Conservation (phyloP, 2,329 filamentous ascomycete species). For the Blastomyces parvus region DNA sequence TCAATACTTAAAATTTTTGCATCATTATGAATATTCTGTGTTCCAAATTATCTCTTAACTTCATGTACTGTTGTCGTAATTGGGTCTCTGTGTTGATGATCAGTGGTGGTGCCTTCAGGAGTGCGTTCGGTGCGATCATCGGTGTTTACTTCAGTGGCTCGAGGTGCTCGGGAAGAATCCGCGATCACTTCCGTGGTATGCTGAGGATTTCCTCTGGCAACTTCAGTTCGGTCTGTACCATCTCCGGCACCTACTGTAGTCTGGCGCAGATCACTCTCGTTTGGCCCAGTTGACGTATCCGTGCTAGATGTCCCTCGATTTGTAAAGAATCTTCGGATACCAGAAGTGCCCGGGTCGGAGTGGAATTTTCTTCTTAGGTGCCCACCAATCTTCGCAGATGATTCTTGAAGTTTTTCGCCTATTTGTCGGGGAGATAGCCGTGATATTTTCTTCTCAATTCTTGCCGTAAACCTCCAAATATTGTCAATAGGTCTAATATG, state of each 20-base stretch:
- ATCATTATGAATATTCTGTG: background rate
- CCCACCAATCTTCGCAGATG: background rate
- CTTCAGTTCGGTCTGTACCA: background rate
- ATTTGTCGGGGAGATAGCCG: background rate
- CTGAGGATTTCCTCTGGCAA: background rate
- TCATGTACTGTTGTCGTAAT: background rate
- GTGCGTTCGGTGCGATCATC: background rate
- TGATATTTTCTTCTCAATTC: background rate
- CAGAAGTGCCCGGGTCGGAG: background rate
- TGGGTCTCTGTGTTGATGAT: background rate
- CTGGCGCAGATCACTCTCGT: background rate
- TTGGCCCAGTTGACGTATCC: background rate
- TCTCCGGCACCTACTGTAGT: background rate
- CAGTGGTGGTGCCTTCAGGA: background rate
- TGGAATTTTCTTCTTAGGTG: background rate
- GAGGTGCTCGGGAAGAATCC: background rate
- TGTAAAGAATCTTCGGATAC: background rate
- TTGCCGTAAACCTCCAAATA: background rate
- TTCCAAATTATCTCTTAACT: background rate
- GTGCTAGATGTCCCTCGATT: background rate
- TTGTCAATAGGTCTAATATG: background rate
- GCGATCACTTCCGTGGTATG: background rate
- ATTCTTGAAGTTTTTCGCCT: background rate
- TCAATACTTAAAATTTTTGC: background rate
- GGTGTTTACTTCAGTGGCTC: background rate